phyloP scores from a whole-genome alignment of 768 basidiomycete genomes.

The Pleurotus djamor region DNA sequence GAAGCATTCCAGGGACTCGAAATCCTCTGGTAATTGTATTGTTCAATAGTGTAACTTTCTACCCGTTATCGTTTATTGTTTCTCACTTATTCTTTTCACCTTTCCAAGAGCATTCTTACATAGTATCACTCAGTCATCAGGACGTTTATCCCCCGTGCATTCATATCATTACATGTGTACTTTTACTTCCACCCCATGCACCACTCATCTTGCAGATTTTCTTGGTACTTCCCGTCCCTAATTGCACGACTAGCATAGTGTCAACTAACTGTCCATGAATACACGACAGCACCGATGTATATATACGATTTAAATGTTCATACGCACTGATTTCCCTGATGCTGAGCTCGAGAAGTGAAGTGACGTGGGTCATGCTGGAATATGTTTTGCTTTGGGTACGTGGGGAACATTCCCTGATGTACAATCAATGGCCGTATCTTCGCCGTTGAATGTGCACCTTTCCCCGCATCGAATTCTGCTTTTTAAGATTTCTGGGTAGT shows the following conservation, averaged over 20 bases:
- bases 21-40: constrained; percentile 42
- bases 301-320: neutral
- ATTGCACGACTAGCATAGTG: neutral
- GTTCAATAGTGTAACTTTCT: constrained; percentile 35
- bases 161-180: constrained; percentile 14
- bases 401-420: no score
- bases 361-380: no score
- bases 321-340: no score
- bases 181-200: constrained; percentile 4
- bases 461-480: neutral
- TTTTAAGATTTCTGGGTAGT: neutral
- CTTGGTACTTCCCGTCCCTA: neutral
- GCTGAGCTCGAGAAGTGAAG: no score
- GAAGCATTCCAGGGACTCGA: constrained; percentile 30
- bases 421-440: no score
- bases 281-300: neutral
- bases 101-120: constrained; percentile 8
- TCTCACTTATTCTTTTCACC: constrained; percentile 9
- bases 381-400: no score
- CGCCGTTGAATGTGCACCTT: neutral
- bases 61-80: constrained; percentile 13
- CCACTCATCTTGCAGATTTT: neutral
- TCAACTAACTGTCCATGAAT: neutral
- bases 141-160: constrained; percentile 3
- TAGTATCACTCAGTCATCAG: neutral